These are phyloP conservation scores for Dothiorella sarmentorum DNA, from an alignment of 2,329 filamentous ascomycete species.

Conservation along the genomic window DNA sequence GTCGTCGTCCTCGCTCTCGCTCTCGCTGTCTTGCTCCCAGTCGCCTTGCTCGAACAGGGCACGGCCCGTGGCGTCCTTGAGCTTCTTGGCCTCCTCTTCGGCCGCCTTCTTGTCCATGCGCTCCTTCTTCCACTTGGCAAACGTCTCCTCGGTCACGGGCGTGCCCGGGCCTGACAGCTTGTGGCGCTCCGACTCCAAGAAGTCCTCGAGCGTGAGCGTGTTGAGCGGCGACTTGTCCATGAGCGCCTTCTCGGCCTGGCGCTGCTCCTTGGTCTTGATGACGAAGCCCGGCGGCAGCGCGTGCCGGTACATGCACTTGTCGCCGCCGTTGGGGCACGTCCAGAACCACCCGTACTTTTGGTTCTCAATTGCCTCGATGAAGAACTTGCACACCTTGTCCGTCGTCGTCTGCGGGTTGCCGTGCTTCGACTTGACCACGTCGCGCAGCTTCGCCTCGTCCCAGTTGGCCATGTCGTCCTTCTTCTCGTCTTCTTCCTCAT, in stretches of 20 bases:
- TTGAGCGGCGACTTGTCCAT: slow-evolving; percentile 94
- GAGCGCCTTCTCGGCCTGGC: slow-evolving; percentile 89
- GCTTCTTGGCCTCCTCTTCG: slow-evolving; percentile 82
- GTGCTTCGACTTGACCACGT: slow-evolving; percentile 92
- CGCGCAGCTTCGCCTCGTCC: slow-evolving; percentile 93
- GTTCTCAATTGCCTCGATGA: slow-evolving; percentile 95
- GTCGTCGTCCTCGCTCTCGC: slow-evolving; percentile 59
- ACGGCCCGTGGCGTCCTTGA: slow-evolving; percentile 93
- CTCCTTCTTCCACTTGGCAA: slow-evolving; percentile 96
- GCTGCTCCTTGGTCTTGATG: slow-evolving; percentile 95
- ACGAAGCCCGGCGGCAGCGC: slow-evolving; percentile 92
- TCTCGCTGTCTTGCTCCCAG: slow-evolving; percentile 70
- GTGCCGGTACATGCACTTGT: slow-evolving; percentile 99
- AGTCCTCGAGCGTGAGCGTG: slow-evolving; percentile 94
- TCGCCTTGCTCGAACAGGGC: slow-evolving; percentile 96
- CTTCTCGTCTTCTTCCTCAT: slow-evolving; percentile 72
- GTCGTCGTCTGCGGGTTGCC: slow-evolving; percentile 93
- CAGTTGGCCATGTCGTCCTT: slow-evolving; percentile 91
- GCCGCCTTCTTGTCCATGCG: slow-evolving; percentile 93
- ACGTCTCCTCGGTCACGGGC: slow-evolving; percentile 86
- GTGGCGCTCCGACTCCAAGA: slow-evolving; percentile 92
- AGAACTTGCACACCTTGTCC: slow-evolving; percentile 99
- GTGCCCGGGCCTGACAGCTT: slow-evolving; percentile 90
- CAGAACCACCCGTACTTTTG: slow-evolving; percentile 99
- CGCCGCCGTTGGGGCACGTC: slow-evolving; percentile 91